Base-by-base conservation (phyloP, 768 basidiomycete genomes). In the Naganishia vaughanmartiniae region DNA sequence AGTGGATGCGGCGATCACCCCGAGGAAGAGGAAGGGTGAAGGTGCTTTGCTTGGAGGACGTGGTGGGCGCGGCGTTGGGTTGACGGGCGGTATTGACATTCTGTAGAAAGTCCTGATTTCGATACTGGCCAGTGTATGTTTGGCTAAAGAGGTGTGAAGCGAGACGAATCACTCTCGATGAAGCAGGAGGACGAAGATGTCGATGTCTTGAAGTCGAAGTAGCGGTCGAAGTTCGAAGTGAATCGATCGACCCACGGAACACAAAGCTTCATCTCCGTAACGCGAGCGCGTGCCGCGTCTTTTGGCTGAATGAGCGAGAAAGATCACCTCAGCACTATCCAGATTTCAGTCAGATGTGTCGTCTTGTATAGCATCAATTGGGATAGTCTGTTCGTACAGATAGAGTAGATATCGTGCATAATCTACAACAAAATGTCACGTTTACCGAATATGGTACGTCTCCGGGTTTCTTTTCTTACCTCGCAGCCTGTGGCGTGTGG, bases 281-380 rank as follows among this genome's bases (percentile, higher is more conserved):
- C 21, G 33, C 60, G 33, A 34, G 21, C 60, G 24, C 60, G 60
- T 34, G 30, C 39, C 60, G 60, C 60, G 60, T 63, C 60, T 63
- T 63, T 42, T 45, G 58, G 39, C 56, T 57, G 58, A 45, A 60
- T 60, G 58, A 60, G 60, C 36, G 39, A 63, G 60, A 58, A 45
- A 45, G 60, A 63, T 63, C 58, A 63, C 57, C 36, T 63, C 31
- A n/a, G 17, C 34, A 31, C 6, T 36, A 36, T 56, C 33, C 55
- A 56, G 28, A 34, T 58, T 33, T 33, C 34, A 33, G 36, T 51
- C 48, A 51, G 48, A 51, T 51, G 48, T n/a, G 24, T n/a, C 21
- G 48, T 51, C 4, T 51, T 21, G 48, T 4, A 51, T 3, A n/a
- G 19, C 1, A n/a, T 51, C 17, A 36, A 21, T 39, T 12, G 21